Conservation (phyloP, 148 eudicot species). For the Chenopodium suecicum region DNA sequence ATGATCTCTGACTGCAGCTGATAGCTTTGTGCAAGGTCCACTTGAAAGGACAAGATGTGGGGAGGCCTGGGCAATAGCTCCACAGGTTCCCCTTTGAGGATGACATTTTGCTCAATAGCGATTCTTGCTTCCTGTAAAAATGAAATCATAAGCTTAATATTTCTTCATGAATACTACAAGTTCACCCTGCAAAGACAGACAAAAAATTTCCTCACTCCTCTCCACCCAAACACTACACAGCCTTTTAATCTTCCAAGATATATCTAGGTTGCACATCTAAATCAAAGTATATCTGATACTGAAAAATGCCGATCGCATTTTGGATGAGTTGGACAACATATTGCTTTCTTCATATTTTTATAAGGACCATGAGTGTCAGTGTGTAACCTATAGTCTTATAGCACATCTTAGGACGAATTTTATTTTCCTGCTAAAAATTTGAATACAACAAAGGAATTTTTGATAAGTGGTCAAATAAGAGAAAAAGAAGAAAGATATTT, state of each 20-base stretch:
- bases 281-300: too few species aligned
- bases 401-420: too few species aligned
- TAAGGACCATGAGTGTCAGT: too few species aligned
- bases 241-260: not conserved
- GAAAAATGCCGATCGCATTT: too few species aligned
- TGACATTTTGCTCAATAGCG: constrained; percentile 78
- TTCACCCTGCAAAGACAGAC: not conserved
- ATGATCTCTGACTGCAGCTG: constrained; percentile 57
- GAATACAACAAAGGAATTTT: too few species aligned
- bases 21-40: constrained; percentile 62
- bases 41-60: constrained; percentile 60
- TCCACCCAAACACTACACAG: not conserved
- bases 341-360: not conserved
- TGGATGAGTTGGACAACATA: not conserved
- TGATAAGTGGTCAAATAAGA: too few species aligned
- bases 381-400: too few species aligned
- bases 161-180: not conserved
- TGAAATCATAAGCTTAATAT: not conserved
- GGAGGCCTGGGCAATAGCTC: constrained; percentile 76
- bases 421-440: too few species aligned
- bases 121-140: constrained; percentile 70
- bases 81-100: constrained; percentile 71
- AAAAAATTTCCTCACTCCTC: not conserved
- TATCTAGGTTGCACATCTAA: too few species aligned
- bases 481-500: too few species aligned